Percentiles rank a stretch among this genome's conserved stretches.
Evolutionary conservation across 1,284 basidiomycete genomes (phyloP).

Genomic region (Microbotryum scabiosae): DNA sequence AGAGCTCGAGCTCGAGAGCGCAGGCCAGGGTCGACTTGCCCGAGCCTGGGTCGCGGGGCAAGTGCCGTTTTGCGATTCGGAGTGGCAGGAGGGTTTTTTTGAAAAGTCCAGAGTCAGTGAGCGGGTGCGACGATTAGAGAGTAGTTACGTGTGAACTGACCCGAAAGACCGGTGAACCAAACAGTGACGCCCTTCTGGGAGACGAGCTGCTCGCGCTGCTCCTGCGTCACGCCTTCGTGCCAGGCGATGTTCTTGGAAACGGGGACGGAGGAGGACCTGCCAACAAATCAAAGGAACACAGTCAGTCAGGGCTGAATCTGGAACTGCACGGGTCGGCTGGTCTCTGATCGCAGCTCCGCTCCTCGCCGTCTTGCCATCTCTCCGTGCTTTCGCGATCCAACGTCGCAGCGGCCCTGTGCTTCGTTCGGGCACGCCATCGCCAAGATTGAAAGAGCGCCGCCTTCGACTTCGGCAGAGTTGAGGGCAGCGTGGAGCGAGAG

Average conservation of each 20-base stretch:
- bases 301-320: too few relatives aligned
- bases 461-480: too few relatives aligned
- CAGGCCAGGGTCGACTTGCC: slow-evolving; percentile 89
- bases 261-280: slow-evolving; percentile 6
- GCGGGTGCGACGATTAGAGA: not conserved
- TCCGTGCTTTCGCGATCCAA: too few relatives aligned
- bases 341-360: too few relatives aligned
- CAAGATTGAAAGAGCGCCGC: too few relatives aligned
- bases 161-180: slow-evolving; percentile 91
- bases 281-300: too few relatives aligned
- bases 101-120: not conserved
- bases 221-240: slow-evolving; percentile 36
- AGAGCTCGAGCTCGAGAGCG: slow-evolving; percentile 90
- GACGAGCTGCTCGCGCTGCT: slow-evolving; percentile 61
- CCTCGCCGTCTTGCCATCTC: too few relatives aligned
- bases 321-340: too few relatives aligned
- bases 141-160: slow-evolving; percentile 43
- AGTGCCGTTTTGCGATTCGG: not conserved
- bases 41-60: slow-evolving; percentile 15
- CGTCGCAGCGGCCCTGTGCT: too few relatives aligned
- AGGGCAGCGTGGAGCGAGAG: too few relatives aligned
- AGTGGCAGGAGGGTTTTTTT: not conserved
- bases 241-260: slow-evolving; percentile 28
- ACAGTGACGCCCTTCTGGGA: slow-evolving; percentile 78
- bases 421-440: too few relatives aligned